phyloP scores from a whole-genome alignment of 441 rosid genomes.

The Gossypium trilobum region DNA sequence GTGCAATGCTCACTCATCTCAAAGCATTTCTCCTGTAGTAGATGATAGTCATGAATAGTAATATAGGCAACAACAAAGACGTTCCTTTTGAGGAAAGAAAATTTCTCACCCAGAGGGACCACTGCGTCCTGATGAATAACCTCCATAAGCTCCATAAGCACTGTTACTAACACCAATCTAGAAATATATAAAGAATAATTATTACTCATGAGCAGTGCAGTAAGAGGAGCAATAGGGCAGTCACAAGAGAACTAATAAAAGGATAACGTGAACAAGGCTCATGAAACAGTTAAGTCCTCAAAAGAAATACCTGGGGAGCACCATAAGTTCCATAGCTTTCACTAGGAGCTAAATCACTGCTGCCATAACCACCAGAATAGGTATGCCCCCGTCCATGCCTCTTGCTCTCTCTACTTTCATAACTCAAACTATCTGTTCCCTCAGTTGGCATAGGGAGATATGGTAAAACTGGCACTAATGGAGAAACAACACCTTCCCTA shows the following conservation, averaged over 20 bases:
- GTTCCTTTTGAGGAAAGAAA: not conserved
- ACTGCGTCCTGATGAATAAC: conserved; percentile 74
- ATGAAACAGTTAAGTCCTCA: not conserved
- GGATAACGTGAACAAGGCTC: not conserved
- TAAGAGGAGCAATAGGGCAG: not conserved
- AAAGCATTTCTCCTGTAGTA: not conserved
- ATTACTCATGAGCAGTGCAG: conserved; percentile 3
- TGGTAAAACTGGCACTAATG: conserved; percentile 73
- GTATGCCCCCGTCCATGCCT: conserved; percentile 61
- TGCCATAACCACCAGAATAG: conserved; percentile 60
- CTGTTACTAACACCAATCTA: conserved; percentile 59
- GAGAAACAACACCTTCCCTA: conserved; percentile 70
- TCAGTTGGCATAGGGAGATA: conserved; percentile 74
- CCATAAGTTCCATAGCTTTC: conserved; percentile 70
- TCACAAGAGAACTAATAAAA: not conserved
- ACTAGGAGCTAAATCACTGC: conserved; percentile 47
- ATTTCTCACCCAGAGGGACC: conserved; percentile 63
- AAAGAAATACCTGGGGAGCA: conserved; percentile 46
- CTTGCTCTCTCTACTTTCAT: conserved; percentile 66
- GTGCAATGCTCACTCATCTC: not conserved
- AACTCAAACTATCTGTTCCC: conserved; percentile 37
- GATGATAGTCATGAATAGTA: not conserved
- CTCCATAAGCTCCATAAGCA: conserved; percentile 79
- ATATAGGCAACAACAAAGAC: not conserved
- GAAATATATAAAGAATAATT: conserved; percentile 12